Evolutionary conservation across 306 rosid species (phyloP).

Genomic region (Cucumis sativus): DNA sequence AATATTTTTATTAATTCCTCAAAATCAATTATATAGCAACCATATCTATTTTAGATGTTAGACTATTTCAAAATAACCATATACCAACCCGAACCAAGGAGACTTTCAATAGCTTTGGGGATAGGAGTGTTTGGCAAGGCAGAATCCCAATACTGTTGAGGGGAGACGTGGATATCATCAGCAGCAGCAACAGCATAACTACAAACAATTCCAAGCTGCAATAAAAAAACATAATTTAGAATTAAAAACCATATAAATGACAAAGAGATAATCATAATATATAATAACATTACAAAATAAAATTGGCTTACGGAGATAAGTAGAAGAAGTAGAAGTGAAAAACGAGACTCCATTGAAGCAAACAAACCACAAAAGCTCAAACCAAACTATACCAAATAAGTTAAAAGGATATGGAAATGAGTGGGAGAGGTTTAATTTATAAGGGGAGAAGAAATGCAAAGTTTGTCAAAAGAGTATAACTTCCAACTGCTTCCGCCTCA

Average conservation of each 20-base stretch:
- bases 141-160: constrained; percentile 56
- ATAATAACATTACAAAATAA: no score
- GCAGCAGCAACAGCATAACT: constrained; percentile 19
- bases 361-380: not conserved
- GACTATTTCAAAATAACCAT: no score
- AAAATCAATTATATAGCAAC: no score
- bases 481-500: constrained; percentile 44
- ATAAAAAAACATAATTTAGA: not conserved
- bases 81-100: constrained; percentile 27
- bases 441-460: not conserved
- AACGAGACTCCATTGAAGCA: constrained; percentile 26
- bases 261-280: no score
- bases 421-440: constrained; percentile 27
- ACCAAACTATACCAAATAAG: not conserved
- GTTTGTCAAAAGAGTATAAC: constrained; percentile 12
- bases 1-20: no score
- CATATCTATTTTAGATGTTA: no score
- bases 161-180: constrained; percentile 13
- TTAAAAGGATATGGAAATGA: not conserved
- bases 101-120: constrained; percentile 42
- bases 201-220: constrained; percentile 32
- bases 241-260: no score
- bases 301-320: constrained; percentile 30
- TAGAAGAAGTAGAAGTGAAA: constrained; percentile 20
- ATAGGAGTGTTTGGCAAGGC: constrained; percentile 50